Evolutionary conservation across 805 yeast genomes (phyloP), one percentile per base, ranked within the genome.

Genomic region (Metahyphopichia silvanorum): DNA sequence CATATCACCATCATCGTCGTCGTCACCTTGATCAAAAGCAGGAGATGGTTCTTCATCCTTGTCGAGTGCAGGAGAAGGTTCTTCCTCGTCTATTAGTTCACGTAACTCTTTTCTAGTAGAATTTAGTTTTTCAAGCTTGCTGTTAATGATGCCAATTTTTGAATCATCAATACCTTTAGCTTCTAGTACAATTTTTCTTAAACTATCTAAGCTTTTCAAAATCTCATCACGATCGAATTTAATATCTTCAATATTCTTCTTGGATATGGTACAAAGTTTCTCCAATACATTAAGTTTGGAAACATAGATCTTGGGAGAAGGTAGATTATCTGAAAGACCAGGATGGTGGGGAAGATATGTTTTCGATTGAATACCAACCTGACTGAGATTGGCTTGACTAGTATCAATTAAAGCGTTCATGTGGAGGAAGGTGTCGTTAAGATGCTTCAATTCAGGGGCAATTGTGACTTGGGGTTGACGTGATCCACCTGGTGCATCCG

Each of bases 271-370:
- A 34, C 71, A 59, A 29, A 66, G 40, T 33, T 61, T 61, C 37
- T 66, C 71, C 35, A 66, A 46, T 29, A 52, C 48, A 31, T 60
- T 62, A 32, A 66, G 55, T 40, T 67, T 67, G 14, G 66, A 46
- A 6, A 66, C 50, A 44, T 66, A 66, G 13, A 54, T 54, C 19
- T 49, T 51, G 3, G 68, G 66, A 24, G 62, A 52, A 3, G 71
- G 71, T 29, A 67, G 53, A 35, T 53, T 53, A 24, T 65, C 70
- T 29, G 58, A 49, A n/a, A 36, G 39, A 6, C 52, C 32, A 1
- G 61, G 68, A 38, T 62, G 61, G 6, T 44, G 41, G 1, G 70
- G 69, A 16, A 66, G 42, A 40, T 61, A 64, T 3, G 47, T 46
- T 30, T 54, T 57, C n/a, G 63, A 49, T 43, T 64, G 70, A 18